Evolutionary conservation across 345 rosid genomes (phyloP).

Genomic region (Isatis tinctoria): DNA sequence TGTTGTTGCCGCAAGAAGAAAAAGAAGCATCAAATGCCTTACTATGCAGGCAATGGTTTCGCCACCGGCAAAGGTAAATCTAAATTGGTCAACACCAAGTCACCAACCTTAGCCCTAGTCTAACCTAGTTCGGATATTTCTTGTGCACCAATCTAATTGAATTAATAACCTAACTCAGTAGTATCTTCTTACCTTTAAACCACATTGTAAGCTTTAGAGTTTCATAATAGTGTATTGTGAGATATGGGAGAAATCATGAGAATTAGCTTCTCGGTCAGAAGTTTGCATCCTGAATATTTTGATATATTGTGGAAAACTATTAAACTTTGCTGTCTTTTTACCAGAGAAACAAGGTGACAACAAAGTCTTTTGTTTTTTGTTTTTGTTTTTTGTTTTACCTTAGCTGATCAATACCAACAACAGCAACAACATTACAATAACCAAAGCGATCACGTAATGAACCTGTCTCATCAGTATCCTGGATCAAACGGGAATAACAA

Average conservation of each 20-base stretch:
- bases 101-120: not conserved
- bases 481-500: conserved; percentile 30
- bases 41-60: conserved; percentile 21
- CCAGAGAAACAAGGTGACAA: conserved; percentile 4
- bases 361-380: not conserved
- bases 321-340: not conserved
- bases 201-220: not conserved
- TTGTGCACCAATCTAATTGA: not conserved
- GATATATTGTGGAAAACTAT: not conserved
- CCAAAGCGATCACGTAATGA: conserved; percentile 24
- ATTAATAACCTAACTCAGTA: not conserved
- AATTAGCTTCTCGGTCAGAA: not conserved
- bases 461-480: conserved; percentile 35
- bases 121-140: not conserved
- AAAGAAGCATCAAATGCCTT: conserved; percentile 32
- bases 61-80: conserved; percentile 6
- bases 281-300: not conserved
- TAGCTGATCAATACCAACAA: conserved; percentile 34
- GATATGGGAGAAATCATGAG: not conserved
- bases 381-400: not conserved
- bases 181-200: not conserved
- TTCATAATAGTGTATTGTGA: not conserved
- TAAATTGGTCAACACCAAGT: not conserved
- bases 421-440: conserved; percentile 36
- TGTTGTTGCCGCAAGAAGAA: conserved; percentile 50